Conservation (phyloP, 2,329 filamentous ascomycete genomes). For the Fusarium papillatum region DNA sequence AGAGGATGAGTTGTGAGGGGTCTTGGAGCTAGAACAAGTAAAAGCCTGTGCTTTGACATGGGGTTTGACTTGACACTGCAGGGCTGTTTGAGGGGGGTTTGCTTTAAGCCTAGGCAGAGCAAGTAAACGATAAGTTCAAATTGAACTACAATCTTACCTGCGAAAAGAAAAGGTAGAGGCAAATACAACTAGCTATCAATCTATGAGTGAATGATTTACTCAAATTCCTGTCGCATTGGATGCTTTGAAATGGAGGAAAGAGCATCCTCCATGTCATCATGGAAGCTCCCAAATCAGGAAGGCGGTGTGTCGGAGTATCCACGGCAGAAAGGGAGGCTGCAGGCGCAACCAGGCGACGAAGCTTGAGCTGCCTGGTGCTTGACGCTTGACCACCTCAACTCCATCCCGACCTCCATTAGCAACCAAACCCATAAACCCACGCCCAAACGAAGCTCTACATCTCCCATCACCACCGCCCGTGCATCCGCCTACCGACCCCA, state of each 20-base stretch:
- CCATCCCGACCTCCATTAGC: constrained; percentile 35
- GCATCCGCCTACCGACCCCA: constrained; percentile 13
- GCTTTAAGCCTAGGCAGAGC: not conserved
- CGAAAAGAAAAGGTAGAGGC: too few species aligned
- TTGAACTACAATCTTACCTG: not conserved
- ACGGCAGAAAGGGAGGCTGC: constrained; percentile 31
- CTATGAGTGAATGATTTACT: not conserved
- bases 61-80: not conserved
- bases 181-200: not conserved
- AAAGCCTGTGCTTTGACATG: constrained; percentile 15
- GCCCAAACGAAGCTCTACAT: constrained; percentile 32
- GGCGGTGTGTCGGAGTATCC: constrained; percentile 43
- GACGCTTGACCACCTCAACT: constrained; percentile 35
- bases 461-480: constrained; percentile 25
- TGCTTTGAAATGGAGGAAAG: not conserved
- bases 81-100: not conserved
- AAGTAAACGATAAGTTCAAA: not conserved
- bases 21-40: constrained; percentile 5
- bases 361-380: constrained; percentile 53
- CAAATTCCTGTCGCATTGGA: not conserved
- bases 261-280: constrained; percentile 23
- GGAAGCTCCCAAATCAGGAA: constrained; percentile 30
- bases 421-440: constrained; percentile 35
- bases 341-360: constrained; percentile 49
- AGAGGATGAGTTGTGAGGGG: not conserved